Percentiles rank a stretch among this genome's conserved stretches.
These are phyloP conservation scores for Eucalyptus erythrocorys DNA, from an alignment of 345 rosid genomes.

Conservation along the genomic window DNA sequence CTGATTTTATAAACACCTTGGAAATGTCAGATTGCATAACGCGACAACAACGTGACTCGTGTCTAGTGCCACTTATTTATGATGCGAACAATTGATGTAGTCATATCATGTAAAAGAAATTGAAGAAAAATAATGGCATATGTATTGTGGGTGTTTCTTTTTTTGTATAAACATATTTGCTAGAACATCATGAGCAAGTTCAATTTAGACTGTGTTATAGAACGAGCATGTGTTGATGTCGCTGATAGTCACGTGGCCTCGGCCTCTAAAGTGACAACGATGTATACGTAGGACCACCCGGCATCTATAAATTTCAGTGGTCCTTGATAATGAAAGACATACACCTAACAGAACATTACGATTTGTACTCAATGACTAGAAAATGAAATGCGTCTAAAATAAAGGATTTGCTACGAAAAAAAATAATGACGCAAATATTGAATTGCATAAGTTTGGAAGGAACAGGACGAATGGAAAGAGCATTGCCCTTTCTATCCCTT, in stretches of 20 bases:
- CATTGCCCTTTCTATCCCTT: not conserved
- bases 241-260: not conserved
- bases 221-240: not conserved
- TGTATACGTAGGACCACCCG: not conserved
- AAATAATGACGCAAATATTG: not conserved
- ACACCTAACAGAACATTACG: not conserved
- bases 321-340: not conserved
- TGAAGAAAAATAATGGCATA: not conserved
- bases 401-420: not conserved
- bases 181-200: not conserved
- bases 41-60: not conserved
- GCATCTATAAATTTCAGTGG: not conserved
- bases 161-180: not conserved
- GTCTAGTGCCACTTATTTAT: fast-evolving
- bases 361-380: not conserved
- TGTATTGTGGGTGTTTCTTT: not conserved
- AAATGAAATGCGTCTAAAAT: not conserved
- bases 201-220: not conserved
- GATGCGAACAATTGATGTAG: not conserved
- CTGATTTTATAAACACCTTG: not conserved
- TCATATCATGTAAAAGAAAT: not conserved
- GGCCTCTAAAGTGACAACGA: not conserved
- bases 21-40: not conserved
- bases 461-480: not conserved
- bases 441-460: not conserved